Percentiles rank a stretch among this genome's conserved stretches.
Conservation (phyloP, 495 filamentous ascomycete species). For the Penicillium herquei region DNA sequence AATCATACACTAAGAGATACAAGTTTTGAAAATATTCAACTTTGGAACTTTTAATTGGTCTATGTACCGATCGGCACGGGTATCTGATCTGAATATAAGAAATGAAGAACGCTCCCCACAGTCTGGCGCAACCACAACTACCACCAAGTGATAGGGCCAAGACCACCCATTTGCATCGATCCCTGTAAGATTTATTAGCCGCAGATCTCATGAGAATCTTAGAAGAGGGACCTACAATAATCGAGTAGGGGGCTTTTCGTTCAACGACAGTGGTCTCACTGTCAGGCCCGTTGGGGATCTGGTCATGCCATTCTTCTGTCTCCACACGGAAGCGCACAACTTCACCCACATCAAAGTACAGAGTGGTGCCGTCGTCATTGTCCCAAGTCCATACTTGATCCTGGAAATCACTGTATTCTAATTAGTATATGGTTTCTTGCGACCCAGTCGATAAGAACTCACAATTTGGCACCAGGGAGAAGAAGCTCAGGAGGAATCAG, state of each 20-base stretch:
- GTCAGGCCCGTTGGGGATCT: constrained; percentile 68
- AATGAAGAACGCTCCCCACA: not conserved
- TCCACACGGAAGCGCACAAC: constrained; percentile 81
- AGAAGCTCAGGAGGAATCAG: constrained; percentile 70
- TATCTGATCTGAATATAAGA: constrained; percentile 7
- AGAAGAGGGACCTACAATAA: constrained; percentile 51
- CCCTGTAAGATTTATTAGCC: constrained; percentile 32
- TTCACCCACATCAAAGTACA: constrained; percentile 87
- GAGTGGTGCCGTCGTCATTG: constrained; percentile 61
- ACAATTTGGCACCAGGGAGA: constrained; percentile 73
- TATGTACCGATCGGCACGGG: not conserved
- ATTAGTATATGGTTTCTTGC: constrained; percentile 22
- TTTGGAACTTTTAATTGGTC: not conserved
- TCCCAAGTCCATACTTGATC: constrained; percentile 84
- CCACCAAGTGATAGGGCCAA: constrained; percentile 53
- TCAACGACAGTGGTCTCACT: constrained; percentile 48
- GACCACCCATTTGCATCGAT: constrained; percentile 53
- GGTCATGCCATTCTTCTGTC: constrained; percentile 83
- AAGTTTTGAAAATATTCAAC: no score
- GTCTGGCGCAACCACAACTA: constrained; percentile 13
- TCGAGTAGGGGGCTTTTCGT: constrained; percentile 62
- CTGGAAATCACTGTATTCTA: constrained; percentile 52
- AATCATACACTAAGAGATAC: no score
- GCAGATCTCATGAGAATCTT: not conserved
- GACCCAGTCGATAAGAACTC: constrained; percentile 28